Percentiles rank a stretch among this genome's conserved stretches.
These are phyloP conservation scores for Mycena indigotica DNA, from an alignment of 768 basidiomycete species.

Conservation along the genomic window DNA sequence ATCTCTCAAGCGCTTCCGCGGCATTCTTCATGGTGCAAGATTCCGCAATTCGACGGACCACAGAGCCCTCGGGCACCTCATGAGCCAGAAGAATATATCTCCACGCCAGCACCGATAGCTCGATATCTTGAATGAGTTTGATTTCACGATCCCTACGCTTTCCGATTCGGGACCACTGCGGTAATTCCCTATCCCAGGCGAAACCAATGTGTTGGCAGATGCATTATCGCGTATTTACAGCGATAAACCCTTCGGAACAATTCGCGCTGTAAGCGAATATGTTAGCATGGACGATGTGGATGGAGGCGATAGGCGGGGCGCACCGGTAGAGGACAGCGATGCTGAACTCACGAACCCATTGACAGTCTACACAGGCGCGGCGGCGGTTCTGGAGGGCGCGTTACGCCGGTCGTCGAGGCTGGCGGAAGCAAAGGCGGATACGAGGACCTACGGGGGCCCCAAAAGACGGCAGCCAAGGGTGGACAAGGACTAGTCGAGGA, in stretches of 20 bases:
- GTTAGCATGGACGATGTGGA: conserved; percentile 1
- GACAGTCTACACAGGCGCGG: conserved; percentile 15
- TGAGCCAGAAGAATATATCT: conserved; percentile 36
- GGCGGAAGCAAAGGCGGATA: not conserved
- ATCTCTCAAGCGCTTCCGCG: conserved; percentile 31
- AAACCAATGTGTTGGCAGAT: conserved; percentile 36
- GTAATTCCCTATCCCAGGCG: conserved; percentile 30
- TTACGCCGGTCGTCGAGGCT: not conserved
- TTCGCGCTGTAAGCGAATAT: conserved; percentile 14
- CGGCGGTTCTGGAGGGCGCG: conserved; percentile 16
- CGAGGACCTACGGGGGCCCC: too few species aligned
- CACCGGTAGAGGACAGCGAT: not conserved
- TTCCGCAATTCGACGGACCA: conserved; percentile 38
- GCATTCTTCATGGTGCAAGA: conserved; percentile 32
- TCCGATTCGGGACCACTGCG: too few species aligned
- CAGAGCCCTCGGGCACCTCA: conserved; percentile 29
- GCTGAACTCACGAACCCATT: conserved; percentile 7
- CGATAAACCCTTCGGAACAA: conserved; percentile 14
- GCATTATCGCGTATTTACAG: conserved; percentile 29
- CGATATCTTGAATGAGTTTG: conserved; percentile 32
- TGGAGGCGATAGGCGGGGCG: not conserved
- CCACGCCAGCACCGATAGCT: conserved; percentile 40
- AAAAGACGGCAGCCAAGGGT: not conserved
- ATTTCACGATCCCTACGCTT: conserved; percentile 31
- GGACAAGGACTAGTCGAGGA: not conserved